phyloP scores from a whole-genome alignment of 495 filamentous ascomycete species.

The Penicillium nucicola region DNA sequence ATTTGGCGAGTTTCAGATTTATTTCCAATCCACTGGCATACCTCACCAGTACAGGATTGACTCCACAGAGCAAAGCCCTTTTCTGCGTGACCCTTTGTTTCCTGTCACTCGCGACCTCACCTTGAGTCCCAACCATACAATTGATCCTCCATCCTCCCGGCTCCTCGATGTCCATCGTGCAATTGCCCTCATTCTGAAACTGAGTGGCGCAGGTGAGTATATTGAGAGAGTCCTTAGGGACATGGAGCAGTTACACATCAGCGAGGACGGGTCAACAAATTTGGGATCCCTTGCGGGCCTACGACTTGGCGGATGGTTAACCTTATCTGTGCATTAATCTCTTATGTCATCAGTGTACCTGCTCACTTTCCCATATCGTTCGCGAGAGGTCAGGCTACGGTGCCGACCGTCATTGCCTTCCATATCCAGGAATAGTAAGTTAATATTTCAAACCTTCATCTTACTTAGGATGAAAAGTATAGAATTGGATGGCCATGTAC shows the following conservation, averaged over 20 bases:
- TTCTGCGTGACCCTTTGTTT: constrained; percentile 24
- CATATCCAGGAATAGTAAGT: too few species aligned
- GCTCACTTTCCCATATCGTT: too few species aligned
- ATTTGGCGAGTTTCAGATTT: too few species aligned
- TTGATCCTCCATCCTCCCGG: constrained; percentile 23
- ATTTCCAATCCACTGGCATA: constrained; percentile 9
- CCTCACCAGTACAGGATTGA: constrained; percentile 25
- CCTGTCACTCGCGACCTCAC: constrained; percentile 23
- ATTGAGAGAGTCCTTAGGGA: constrained; percentile 31
- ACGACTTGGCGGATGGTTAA: constrained; percentile 22
- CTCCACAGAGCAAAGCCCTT: constrained; percentile 16
- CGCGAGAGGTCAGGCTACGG: too few species aligned
- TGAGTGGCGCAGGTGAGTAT: constrained; percentile 33
- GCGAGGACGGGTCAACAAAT: constrained; percentile 29
- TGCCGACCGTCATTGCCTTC: too few species aligned
- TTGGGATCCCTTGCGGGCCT: constrained; percentile 15
- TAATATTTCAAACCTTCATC: too few species aligned
- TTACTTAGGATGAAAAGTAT: too few species aligned
- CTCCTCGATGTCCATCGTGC: constrained; percentile 34
- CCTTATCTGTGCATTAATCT: constrained; percentile 3
- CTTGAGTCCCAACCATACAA: constrained; percentile 20
- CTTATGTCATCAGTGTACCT: too few species aligned
- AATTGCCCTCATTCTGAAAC: constrained; percentile 29
- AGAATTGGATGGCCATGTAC: too few species aligned
- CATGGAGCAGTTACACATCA: constrained; percentile 24